These are phyloP conservation scores for Ustilago vetiveriae DNA, from an alignment of 1,284 basidiomycete species.

Conservation along the genomic window DNA sequence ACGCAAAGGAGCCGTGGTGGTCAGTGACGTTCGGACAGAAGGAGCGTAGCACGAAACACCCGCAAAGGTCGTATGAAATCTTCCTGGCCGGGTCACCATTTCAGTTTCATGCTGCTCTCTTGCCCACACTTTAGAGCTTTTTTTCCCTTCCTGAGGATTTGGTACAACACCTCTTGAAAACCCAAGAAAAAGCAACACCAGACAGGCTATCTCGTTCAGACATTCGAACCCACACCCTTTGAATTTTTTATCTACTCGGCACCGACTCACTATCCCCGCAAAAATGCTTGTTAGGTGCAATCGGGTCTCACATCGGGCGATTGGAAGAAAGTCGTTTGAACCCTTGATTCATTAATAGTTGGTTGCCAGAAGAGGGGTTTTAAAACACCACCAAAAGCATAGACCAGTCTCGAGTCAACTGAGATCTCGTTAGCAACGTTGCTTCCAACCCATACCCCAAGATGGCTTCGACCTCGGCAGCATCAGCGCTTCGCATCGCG, in stretches of 20 bases:
- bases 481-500: conserved; percentile 32
- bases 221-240: too few relatives aligned
- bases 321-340: conserved; percentile 2
- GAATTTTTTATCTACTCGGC: conserved; percentile 22
- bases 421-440: neutral
- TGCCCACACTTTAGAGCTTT: too few relatives aligned
- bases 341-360: too few relatives aligned
- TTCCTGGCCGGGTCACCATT: too few relatives aligned
- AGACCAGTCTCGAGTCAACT: too few relatives aligned
- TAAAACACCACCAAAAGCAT: too few relatives aligned
- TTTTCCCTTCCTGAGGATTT: neutral
- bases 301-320: neutral
- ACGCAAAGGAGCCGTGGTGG: conserved; percentile 19
- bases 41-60: neutral
- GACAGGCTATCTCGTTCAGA: too few relatives aligned
- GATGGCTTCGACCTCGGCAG: conserved; percentile 19
- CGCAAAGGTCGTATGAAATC: conserved; percentile 5
- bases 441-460: neutral
- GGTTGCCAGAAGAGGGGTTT: too few relatives aligned
- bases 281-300: too few relatives aligned
- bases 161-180: too few relatives aligned
- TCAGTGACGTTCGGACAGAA: conserved; percentile 24
- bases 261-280: conserved; percentile 11
- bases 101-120: too few relatives aligned
- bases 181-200: too few relatives aligned